Base-by-base conservation (phyloP, 495 filamentous ascomycete genomes). In the Penicillium steckii region DNA sequence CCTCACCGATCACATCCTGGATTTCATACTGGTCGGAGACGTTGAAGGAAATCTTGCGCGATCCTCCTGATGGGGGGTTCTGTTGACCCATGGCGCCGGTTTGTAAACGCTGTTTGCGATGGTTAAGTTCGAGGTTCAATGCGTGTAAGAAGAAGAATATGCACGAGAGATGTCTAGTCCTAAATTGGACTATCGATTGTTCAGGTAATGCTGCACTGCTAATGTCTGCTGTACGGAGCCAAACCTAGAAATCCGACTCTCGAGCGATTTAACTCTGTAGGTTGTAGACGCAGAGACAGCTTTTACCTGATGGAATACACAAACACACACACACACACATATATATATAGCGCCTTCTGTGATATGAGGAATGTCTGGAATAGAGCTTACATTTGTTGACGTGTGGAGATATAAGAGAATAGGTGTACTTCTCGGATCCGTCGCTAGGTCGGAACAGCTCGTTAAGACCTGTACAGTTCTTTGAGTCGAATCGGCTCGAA, bases 21-120 rank as follows among this genome's bases (percentile, higher is more conserved):
- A 99, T 97, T 60, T 97, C 95, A 69, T 99, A 99, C 72, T 99
- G 95, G 65, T 99, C 95, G 59, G 91, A 96, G 37, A 99, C 95
- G 64, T 99, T 99, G 84, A 99, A 99, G 38, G 91, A 96, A 68
- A 99, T 99, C 84, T 97, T 99, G 54, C 95, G 82, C 62, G 94
- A 96, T 22, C 75, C 76, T 59, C 75, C 75, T 46, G 70, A 68
- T 42, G 74, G 69, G 46, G 73, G 70, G 47, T 63, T 59, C 54
- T 72, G 76, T 50, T 80, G 76, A 50, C 72, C 75, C 79, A 81
- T 81, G 19, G 38, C 60, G 55, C 7, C 47, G 55, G 46, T 38
- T 19, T 35, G 18, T 17, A 23, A 13, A 41, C 12, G 19, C 33
- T 37, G 33, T 37, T 37, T 37, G 33, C 3, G n/a, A 17, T 37